Conservation (phyloP, 805 yeast species). For the Metschnikowia cerradonensis region DNA sequence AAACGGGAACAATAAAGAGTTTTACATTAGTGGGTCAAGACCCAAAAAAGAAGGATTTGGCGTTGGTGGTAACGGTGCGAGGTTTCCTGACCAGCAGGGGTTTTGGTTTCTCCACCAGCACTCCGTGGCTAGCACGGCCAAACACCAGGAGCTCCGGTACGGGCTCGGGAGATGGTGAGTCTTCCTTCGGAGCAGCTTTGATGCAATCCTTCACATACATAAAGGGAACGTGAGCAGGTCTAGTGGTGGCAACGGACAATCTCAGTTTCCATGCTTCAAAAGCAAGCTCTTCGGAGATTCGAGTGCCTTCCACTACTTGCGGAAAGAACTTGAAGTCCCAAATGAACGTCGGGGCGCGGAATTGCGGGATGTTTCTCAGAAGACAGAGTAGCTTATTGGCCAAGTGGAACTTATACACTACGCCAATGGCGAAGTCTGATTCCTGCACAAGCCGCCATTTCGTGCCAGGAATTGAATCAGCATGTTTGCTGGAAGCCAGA, state of each 20-base stretch:
- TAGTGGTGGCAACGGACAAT: slow-evolving; percentile 7
- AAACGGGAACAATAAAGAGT: slow-evolving; percentile 2
- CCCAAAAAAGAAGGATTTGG: not conserved
- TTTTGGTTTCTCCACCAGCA: not conserved
- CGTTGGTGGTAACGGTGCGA: not conserved
- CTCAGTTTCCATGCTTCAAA: slow-evolving; percentile 16
- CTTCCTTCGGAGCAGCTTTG: not conserved
- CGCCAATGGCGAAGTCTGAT: slow-evolving; percentile 8
- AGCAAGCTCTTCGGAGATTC: slow-evolving; percentile 4
- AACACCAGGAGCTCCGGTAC: slow-evolving; percentile 1
- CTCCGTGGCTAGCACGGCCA: slow-evolving; percentile 5
- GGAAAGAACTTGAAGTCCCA: slow-evolving; percentile 19
- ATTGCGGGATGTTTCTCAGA: slow-evolving; percentile 7
- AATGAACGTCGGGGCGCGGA: slow-evolving; percentile 1
- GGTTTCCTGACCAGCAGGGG: slow-evolving; percentile 3
- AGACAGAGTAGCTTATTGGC: slow-evolving; percentile 22
- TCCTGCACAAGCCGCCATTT: slow-evolving; percentile 21
- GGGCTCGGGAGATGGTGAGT: not conserved
- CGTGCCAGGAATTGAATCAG: slow-evolving; percentile 18
- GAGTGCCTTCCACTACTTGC: slow-evolving; percentile 6
- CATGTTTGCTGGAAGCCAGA: not conserved
- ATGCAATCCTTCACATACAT: slow-evolving; percentile 13
- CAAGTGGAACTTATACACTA: slow-evolving; percentile 21
- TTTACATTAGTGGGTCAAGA: not conserved
- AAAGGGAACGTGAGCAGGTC: slow-evolving; percentile 9